Percentiles rank a stretch among this genome's conserved stretches.
Evolutionary conservation across 306 rosid genomes (phyloP).

Genomic region (Styphnolobium japonicum): DNA sequence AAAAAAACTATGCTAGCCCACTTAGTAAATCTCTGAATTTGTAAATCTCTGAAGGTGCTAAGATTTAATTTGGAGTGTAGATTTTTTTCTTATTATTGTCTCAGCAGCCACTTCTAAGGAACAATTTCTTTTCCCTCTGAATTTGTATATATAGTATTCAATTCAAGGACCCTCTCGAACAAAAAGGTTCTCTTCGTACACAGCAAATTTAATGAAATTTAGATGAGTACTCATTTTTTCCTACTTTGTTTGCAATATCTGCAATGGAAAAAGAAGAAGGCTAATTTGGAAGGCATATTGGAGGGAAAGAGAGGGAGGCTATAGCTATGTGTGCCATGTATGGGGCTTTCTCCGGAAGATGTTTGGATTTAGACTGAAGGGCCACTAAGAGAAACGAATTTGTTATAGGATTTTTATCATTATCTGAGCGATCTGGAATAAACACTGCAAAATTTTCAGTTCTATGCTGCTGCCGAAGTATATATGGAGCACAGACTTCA

Average conservation of each 20-base stretch:
- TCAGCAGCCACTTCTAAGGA: neutral
- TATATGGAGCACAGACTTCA: conserved; percentile 62
- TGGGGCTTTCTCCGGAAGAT: conserved; percentile 26
- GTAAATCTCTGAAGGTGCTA: neutral
- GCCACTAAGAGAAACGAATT: conserved; percentile 20
- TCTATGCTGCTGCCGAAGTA: conserved; percentile 34
- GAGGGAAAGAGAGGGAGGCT: neutral
- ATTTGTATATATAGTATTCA: neutral
- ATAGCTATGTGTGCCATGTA: conserved; percentile 38
- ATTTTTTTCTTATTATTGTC: neutral
- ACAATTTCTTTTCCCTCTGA: too few species aligned
- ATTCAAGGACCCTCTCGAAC: neutral
- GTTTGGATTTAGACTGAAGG: conserved; percentile 28
- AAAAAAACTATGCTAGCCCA: neutral
- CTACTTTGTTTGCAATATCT: neutral
- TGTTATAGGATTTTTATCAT: conserved; percentile 17
- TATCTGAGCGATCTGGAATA: conserved; percentile 36
- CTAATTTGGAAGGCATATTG: neutral
- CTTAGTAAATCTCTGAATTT: neutral
- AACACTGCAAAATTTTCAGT: conserved; percentile 46
- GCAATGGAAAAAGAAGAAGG: conserved; percentile 18
- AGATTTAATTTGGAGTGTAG: neutral
- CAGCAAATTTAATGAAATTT: conserved; percentile 1
- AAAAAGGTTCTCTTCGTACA: neutral
- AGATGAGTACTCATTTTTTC: neutral